phyloP scores from a whole-genome alignment of 164 flowering plant species.

The Pachysandra terminalis region DNA sequence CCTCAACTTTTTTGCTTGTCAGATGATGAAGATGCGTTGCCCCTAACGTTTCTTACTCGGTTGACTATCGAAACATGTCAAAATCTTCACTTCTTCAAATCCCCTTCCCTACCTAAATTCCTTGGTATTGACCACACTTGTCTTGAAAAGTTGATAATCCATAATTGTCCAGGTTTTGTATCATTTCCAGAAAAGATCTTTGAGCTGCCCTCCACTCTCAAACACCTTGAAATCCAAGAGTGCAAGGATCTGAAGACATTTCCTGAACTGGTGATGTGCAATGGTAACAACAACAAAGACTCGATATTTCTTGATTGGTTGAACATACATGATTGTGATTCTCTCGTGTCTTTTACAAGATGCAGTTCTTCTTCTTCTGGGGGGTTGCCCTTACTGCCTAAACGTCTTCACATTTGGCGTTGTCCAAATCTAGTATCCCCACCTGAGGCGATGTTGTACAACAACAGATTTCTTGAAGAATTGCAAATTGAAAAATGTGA shows the following conservation, averaged over 20 bases:
- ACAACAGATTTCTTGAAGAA: too few relatives aligned
- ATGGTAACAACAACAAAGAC: neutral
- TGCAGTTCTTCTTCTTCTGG: neutral
- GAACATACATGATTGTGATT: slow-evolving; percentile 16
- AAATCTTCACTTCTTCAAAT: too few relatives aligned
- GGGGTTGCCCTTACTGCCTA: slow-evolving; percentile 8
- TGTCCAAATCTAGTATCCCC: too few relatives aligned
- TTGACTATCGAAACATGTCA: neutral
- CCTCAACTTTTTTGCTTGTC: slow-evolving; percentile 8
- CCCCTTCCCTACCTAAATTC: too few relatives aligned
- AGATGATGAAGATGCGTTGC: neutral
- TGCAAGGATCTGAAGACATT: slow-evolving; percentile 12
- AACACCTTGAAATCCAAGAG: neutral
- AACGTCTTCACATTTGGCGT: too few relatives aligned
- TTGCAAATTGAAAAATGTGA: too few relatives aligned
- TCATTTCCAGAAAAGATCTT: too few relatives aligned
- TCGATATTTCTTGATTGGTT: slow-evolving; percentile 6
- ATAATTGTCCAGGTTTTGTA: too few relatives aligned
- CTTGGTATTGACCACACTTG: too few relatives aligned
- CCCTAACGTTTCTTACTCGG: neutral
- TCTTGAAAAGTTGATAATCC: too few relatives aligned
- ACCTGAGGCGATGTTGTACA: too few relatives aligned
- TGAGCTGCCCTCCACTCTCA: slow-evolving; percentile 6
- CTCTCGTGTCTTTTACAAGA: slow-evolving; percentile 14
- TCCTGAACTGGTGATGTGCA: slow-evolving; percentile 12